phyloP scores from a whole-genome alignment of 441 rosid species.

The Sinapis alba region DNA sequence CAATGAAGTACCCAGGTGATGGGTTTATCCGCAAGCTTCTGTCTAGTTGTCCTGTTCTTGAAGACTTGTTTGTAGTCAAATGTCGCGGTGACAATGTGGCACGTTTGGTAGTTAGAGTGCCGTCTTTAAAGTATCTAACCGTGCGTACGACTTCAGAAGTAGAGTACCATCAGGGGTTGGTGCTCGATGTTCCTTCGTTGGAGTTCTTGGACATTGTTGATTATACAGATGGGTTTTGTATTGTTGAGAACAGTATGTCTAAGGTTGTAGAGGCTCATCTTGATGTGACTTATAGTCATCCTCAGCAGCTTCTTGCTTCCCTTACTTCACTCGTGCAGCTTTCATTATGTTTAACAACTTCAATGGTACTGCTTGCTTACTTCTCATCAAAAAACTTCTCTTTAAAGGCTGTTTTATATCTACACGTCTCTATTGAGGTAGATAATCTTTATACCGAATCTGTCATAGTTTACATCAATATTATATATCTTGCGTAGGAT shows the following conservation, averaged over 20 bases:
- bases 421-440: too few species aligned
- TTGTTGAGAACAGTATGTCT: not conserved
- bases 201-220: not conserved
- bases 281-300: not conserved
- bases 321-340: not conserved
- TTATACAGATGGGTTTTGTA: not conserved
- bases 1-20: not conserved
- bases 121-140: not conserved
- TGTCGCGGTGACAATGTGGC: not conserved
- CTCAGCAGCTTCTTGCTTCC: not conserved
- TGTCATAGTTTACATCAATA: not conserved
- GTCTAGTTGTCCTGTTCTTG: not conserved
- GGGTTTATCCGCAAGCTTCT: not conserved
- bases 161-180: not conserved
- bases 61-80: not conserved
- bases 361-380: not conserved
- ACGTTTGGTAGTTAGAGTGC: not conserved
- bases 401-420: not conserved
- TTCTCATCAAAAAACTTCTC: not conserved
- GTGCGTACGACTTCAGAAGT: not conserved
- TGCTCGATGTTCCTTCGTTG: not conserved
- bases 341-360: not conserved
- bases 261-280: not conserved
- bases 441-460: not conserved
- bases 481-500: not conserved